Evolutionary conservation across 2,329 filamentous ascomycete genomes (phyloP).

Genomic region (Sclerotinia spermophila): DNA sequence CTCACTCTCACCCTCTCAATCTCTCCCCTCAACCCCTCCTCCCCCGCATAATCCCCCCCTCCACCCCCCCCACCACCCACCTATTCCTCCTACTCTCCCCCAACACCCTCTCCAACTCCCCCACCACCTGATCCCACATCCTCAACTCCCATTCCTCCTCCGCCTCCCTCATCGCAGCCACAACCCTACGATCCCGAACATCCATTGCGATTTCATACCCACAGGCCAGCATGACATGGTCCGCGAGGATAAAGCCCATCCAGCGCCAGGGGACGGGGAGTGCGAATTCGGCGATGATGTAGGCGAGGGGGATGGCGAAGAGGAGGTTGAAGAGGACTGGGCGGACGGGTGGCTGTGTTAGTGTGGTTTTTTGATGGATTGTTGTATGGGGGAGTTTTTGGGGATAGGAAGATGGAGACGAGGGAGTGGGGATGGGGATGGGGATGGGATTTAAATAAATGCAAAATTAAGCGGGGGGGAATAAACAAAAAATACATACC

Average conservation of each 20-base stretch:
- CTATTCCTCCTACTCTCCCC: background rate
- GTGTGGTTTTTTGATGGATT: background rate
- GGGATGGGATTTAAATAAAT: accelerated
- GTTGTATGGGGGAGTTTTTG: background rate
- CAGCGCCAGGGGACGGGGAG: background rate
- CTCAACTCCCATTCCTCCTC: constrained; percentile 14
- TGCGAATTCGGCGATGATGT: constrained; percentile 6
- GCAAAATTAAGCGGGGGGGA: background rate
- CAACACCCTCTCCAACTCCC: constrained; percentile 1
- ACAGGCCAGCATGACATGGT: constrained; percentile 1
- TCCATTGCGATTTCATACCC: background rate
- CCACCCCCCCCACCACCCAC: background rate
- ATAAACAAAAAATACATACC: background rate
- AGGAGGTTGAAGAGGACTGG: constrained; percentile 22
- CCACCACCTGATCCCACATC: constrained; percentile 21
- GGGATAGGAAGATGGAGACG: too few relatives aligned
- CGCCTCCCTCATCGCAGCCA: constrained; percentile 7
- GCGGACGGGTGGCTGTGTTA: background rate
- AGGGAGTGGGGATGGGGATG: background rate
- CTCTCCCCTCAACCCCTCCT: background rate
- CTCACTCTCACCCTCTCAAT: background rate
- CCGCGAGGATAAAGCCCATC: background rate
- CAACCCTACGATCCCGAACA: constrained; percentile 2
- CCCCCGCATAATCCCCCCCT: background rate
- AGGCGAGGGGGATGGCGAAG: constrained; percentile 21